Evolutionary conservation across 2,329 filamentous ascomycete genomes (phyloP), one percentile per base, ranked within the genome.

Genomic region (Pestalotiopsis fici): DNA sequence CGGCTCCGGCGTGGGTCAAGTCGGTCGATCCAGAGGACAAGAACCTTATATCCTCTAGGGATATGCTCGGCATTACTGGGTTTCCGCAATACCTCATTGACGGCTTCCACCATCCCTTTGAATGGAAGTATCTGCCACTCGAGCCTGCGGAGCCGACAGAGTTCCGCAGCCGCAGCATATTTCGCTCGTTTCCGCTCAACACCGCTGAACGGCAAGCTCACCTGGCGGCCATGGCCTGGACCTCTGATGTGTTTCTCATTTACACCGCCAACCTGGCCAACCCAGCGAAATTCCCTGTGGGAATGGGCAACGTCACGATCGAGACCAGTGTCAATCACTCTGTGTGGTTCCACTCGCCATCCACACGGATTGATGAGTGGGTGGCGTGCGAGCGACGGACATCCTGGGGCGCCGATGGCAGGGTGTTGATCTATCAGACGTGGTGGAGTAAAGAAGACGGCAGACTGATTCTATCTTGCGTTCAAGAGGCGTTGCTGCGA

Each of bases 321-420:
- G 50, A 64, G 67, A 66, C 67, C 9, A 64, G 64, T 5, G 56
- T 71, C 9, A 69, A 65, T 47, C 68, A 72, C 65, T 65, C 28
- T 21, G 61, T 70, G 1, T 71, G 65, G 54, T 70, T 71, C 43
- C 69, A 72, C 57, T 64, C 68, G 27, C 66, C 68, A 2, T 59
- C 57, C n/a, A 64, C 47, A 3, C 57, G 35, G 5, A 61, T 65
- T 25, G 68, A 72, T 27, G 61, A 68, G 5, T 70, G 69, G 69
- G 59, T 71, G 59, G 64, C 65, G 15, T 65, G 56, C 23, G 70
- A 69, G 56, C 64, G 70, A 9, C 61, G 64, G 23, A 70, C 69
- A 6, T 56, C 60, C 4, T 71, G 68, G 68, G 71, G 65, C 25
- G 66, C 65, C n/a, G 64, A 71, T 47, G 68, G 70, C 6, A 66